A percentile compares a stretch with the other conserved stretches of the same genome.
Conservation (phyloP, 805 yeast genomes). For the Saturnispora ahearnii region DNA sequence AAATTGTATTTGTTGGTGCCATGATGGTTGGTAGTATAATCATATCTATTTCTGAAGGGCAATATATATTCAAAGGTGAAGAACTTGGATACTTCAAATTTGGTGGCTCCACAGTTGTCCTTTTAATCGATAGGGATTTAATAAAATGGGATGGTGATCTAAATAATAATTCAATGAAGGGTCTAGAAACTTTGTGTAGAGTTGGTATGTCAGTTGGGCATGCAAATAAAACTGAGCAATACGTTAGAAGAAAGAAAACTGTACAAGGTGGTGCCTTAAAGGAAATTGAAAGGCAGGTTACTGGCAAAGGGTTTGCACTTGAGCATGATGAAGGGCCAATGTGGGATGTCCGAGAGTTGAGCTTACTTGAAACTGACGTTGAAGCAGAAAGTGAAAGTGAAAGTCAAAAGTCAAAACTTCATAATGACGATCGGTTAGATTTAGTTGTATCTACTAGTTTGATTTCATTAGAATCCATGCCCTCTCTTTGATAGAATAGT, state of each 20-base stretch:
- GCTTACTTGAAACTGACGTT: constrained; percentile 10
- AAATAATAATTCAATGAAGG: constrained; percentile 51
- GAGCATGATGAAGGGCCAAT: constrained; percentile 15
- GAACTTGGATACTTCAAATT: constrained; percentile 93
- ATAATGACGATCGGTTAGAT: too few species aligned
- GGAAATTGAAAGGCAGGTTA: constrained; percentile 13
- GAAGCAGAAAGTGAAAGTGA: constrained; percentile 4
- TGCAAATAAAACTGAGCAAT: constrained; percentile 30
- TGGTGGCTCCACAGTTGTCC: constrained; percentile 85
- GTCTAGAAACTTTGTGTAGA: constrained; percentile 73
- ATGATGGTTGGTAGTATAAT: constrained; percentile 97
- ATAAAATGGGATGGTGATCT: constrained; percentile 69
- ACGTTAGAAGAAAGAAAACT: neutral
- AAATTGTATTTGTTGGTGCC: constrained; percentile 84
- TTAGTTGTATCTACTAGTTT: neutral
- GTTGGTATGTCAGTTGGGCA: constrained; percentile 95
- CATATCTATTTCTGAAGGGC: constrained; percentile 56
- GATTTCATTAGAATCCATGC: neutral
- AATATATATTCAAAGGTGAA: constrained; percentile 53
- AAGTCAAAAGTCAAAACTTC: neutral
- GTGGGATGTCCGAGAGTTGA: constrained; percentile 24
- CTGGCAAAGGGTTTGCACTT: constrained; percentile 9
- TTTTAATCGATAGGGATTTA: constrained; percentile 45
- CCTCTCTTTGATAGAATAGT: neutral
- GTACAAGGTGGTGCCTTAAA: constrained; percentile 6